These are phyloP conservation scores for Asterionellopsis glacialis DNA, from an alignment of 108 stramenopile species.

Conservation along the genomic window DNA sequence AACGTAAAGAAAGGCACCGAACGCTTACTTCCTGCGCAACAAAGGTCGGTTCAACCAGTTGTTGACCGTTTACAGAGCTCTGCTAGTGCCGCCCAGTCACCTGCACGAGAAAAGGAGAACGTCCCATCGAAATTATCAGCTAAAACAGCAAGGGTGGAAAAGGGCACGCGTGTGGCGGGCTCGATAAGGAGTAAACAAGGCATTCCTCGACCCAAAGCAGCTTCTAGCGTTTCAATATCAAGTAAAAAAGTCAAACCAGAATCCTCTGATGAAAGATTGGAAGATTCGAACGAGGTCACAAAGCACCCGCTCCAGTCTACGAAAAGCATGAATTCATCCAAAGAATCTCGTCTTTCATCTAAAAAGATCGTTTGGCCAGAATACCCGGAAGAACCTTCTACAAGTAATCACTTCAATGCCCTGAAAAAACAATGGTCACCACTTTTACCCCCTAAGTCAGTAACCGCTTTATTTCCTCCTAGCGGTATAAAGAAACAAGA, in stretches of 20 bases:
- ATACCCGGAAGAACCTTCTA: constrained; percentile 77
- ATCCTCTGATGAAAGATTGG: no score
- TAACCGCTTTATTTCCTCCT: constrained; percentile 57
- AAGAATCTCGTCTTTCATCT: constrained; percentile 7
- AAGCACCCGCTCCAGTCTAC: constrained; percentile 20
- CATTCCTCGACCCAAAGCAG: no score
- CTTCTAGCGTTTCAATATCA: no score
- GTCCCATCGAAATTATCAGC: no score
- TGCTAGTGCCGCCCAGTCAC: neutral
- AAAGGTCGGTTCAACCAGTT: constrained; percentile 61
- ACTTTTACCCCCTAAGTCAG: constrained; percentile 35
- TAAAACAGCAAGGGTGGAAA: no score
- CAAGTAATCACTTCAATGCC: constrained; percentile 17
- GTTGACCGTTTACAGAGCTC: constrained; percentile 10
- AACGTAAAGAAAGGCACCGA: constrained; percentile 37
- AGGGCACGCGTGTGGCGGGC: no score
- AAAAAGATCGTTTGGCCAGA: constrained; percentile 60
- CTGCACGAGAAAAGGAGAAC: neutral
- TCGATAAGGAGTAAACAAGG: no score
- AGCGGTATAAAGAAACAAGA: constrained; percentile 70
- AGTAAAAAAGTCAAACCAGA: no score
- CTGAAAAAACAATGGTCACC: constrained; percentile 68
- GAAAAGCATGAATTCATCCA: constrained; percentile 20
- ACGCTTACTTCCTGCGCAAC: constrained; percentile 75
- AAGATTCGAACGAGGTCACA: neutral